Percentiles rank a stretch among this genome's conserved stretches.
These are phyloP conservation scores for Trametes sp. DNA, from an alignment of 1,284 basidiomycete genomes.

Conservation along the genomic window DNA sequence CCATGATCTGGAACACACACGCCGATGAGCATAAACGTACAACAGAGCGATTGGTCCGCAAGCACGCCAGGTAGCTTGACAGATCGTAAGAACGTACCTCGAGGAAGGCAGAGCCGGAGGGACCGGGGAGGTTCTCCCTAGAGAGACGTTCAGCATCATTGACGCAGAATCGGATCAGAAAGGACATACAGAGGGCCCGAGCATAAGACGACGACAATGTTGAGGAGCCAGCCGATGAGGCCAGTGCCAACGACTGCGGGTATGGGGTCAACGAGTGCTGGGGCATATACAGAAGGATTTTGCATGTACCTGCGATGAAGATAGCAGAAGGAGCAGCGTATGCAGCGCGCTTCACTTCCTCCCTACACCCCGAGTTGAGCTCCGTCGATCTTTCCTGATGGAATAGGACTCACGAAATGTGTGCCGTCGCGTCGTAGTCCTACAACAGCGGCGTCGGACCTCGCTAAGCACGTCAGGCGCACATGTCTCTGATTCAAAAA, in stretches of 20 bases:
- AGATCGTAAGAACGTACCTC: constrained; percentile 49
- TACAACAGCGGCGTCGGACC: constrained; percentile 24
- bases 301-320: constrained; percentile 74
- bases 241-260: constrained; percentile 80
- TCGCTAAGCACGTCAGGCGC: constrained; percentile 14
- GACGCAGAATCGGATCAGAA: constrained; percentile 9
- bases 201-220: constrained; percentile 85
- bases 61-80: not conserved
- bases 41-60: not conserved
- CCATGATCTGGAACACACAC: constrained; percentile 68
- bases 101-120: constrained; percentile 75
- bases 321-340: constrained; percentile 86
- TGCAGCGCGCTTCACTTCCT: constrained; percentile 90
- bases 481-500: not conserved
- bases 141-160: not conserved
- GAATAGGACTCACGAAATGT: constrained; percentile 78
- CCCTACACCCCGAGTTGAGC: too few relatives aligned
- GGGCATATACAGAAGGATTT: not conserved
- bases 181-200: constrained; percentile 69
- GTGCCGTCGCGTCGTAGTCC: constrained; percentile 82
- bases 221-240: constrained; percentile 83
- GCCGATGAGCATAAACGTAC: constrained; percentile 3
- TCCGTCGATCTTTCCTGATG: too few relatives aligned
- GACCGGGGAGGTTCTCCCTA: constrained; percentile 69
- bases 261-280: not conserved